phyloP scores from a whole-genome alignment of 495 filamentous ascomycete species.

The Staphylotrichum tortipilum region DNA sequence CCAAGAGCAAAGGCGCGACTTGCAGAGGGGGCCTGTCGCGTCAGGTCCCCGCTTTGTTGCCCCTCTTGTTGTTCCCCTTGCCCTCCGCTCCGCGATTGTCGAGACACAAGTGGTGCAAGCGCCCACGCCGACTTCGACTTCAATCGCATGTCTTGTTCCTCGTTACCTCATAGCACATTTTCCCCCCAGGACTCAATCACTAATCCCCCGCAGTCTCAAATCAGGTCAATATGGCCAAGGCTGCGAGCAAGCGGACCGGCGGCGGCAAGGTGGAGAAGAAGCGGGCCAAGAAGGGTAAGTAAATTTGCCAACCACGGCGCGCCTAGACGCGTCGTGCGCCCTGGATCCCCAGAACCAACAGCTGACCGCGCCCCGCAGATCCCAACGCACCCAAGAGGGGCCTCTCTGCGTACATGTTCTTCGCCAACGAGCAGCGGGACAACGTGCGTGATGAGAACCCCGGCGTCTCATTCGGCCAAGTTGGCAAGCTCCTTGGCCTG shows the following conservation, averaged over 20 bases:
- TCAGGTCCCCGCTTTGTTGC: neutral
- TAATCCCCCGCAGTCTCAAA: conserved; percentile 19
- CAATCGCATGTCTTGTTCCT: too few relatives aligned
- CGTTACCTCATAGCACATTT: neutral
- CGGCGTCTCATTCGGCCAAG: conserved; percentile 93
- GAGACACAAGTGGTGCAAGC: too few relatives aligned
- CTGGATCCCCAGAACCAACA: neutral
- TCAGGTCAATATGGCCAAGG: conserved; percentile 39
- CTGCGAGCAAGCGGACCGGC: conserved; percentile 39
- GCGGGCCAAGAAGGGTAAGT: conserved; percentile 44
- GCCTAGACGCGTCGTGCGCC: neutral
- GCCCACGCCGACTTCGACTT: too few relatives aligned
- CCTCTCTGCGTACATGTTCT: conserved; percentile 99
- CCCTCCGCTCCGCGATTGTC: too few relatives aligned
- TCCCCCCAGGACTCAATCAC: neutral
- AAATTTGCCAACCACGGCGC: neutral
- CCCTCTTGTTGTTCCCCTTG: neutral
- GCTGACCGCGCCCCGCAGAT: conserved; percentile 47
- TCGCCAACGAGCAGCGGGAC: conserved; percentile 97
- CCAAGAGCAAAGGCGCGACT: conserved; percentile 1
- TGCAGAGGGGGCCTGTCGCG: neutral
- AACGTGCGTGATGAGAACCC: conserved; percentile 98
- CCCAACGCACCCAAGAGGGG: conserved; percentile 98
- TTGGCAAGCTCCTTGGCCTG: conserved; percentile 95
- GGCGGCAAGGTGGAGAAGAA: conserved; percentile 38